Conservation (phyloP, 139 green algal genomes). For the Chlorella sp. region DNA sequence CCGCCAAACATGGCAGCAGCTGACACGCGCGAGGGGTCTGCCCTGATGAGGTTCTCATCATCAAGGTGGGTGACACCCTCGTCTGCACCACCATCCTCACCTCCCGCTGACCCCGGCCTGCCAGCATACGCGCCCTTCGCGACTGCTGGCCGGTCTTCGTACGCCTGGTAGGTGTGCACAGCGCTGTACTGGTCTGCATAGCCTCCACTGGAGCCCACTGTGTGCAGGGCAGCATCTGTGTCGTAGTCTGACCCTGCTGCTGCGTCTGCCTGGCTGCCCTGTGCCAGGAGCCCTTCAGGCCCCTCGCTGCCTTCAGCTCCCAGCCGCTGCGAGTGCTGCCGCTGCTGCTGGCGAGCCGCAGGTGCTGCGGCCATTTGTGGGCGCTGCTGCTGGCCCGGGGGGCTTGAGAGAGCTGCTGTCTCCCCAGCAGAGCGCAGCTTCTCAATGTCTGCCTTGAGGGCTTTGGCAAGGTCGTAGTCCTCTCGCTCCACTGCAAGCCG, state of each 20-base stretch:
- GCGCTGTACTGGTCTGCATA: no score
- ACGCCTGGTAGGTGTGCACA: constrained; percentile 26
- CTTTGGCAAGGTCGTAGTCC: constrained; percentile 93
- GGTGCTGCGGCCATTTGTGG: constrained; percentile 17
- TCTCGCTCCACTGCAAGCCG: constrained; percentile 70
- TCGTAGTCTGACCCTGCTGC: no score
- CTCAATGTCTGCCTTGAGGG: constrained; percentile 78
- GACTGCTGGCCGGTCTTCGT: constrained; percentile 69
- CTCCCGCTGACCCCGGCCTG: not conserved
- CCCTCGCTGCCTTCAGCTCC: no score
- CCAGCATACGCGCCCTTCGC: constrained; percentile 8
- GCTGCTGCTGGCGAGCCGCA: not conserved
- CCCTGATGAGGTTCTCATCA: no score
- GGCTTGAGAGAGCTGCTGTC: constrained; percentile 15
- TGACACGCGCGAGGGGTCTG: no score
- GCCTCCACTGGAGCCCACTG: no score
- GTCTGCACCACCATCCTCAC: not conserved
- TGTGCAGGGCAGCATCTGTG: no score
- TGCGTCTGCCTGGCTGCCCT: no score
- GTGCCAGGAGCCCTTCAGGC: no score
- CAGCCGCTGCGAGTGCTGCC: no score
- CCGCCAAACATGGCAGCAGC: no score
- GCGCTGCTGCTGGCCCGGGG: not conserved
- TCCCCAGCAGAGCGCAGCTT: constrained; percentile 51
- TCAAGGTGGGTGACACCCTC: no score